Conservation (phyloP, 2,329 filamentous ascomycete genomes). For the Colletotrichum filicis region DNA sequence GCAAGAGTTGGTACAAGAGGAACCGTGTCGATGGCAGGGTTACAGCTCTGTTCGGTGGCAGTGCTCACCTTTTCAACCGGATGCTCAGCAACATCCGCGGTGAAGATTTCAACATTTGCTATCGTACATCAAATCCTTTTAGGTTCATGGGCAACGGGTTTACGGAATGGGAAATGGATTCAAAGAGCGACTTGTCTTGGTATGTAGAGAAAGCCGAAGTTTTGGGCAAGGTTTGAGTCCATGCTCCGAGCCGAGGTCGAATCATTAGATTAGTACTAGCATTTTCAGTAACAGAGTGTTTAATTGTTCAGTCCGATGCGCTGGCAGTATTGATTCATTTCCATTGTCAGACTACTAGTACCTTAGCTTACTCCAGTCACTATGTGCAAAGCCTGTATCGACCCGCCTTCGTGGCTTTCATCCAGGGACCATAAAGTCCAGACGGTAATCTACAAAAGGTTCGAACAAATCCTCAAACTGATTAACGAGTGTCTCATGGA, state of each 20-base stretch:
- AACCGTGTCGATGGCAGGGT: constrained; percentile 54
- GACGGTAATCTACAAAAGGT: constrained; percentile 15
- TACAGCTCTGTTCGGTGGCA: constrained; percentile 57
- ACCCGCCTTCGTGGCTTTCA: background rate
- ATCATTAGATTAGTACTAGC: background rate
- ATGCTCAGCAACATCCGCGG: constrained; percentile 51
- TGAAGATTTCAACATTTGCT: constrained; percentile 60
- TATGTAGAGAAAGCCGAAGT: constrained; percentile 38
- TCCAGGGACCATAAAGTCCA: constrained; percentile 30
- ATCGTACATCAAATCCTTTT: constrained; percentile 55
- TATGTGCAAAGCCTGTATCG: background rate
- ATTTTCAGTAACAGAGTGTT: background rate
- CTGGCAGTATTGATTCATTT: no score
- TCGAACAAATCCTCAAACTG: constrained; percentile 41
- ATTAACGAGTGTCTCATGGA: constrained; percentile 39
- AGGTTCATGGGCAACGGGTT: constrained; percentile 61
- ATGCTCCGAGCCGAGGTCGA: background rate
- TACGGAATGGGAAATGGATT: constrained; percentile 50
- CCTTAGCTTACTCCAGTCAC: no score
- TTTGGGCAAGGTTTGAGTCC: background rate
- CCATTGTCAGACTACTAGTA: no score
- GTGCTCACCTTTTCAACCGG: constrained; percentile 49
- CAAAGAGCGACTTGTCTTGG: constrained; percentile 43
- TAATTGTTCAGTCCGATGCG: no score
- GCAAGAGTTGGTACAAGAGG: constrained; percentile 61